Conservation (phyloP, 1,284 basidiomycete genomes). For the Sphagnurus paluster region DNA sequence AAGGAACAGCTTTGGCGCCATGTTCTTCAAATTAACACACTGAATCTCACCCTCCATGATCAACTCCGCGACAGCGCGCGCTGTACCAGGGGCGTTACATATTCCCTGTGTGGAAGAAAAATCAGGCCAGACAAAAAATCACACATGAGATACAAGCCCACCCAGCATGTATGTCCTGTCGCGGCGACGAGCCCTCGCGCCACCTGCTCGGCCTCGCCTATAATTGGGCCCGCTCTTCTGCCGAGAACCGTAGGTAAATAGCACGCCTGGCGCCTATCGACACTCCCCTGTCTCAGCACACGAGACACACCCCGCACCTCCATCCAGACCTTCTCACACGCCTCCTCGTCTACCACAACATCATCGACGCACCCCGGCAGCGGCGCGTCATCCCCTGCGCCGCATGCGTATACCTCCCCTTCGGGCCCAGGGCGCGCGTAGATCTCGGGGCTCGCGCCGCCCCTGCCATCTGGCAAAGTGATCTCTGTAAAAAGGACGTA, state of each 20-base stretch:
- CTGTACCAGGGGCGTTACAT: slow-evolving; percentile 72
- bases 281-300: slow-evolving; percentile 49
- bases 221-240: slow-evolving; percentile 54
- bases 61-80: slow-evolving; percentile 55
- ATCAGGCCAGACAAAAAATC: neutral
- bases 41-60: slow-evolving; percentile 55
- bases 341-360: slow-evolving; percentile 50
- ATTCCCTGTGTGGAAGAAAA: slow-evolving; percentile 48
- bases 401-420: slow-evolving; percentile 70
- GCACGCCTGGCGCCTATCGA: slow-evolving; percentile 65
- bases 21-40: slow-evolving; percentile 48
- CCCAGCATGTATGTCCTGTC: slow-evolving; percentile 72
- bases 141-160: slow-evolving; percentile 36
- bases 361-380: slow-evolving; percentile 64
- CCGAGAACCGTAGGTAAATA: slow-evolving; percentile 57
- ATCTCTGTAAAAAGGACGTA: slow-evolving; percentile 73
- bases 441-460: slow-evolving; percentile 56
- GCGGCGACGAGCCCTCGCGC: slow-evolving; percentile 60
- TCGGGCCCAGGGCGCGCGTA: slow-evolving; percentile 70
- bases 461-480: slow-evolving; percentile 25
- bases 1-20: slow-evolving; percentile 44
- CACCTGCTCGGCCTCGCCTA: slow-evolving; percentile 51
- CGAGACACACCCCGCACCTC: slow-evolving; percentile 60
- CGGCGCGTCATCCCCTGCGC: slow-evolving; percentile 59
- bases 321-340: slow-evolving; percentile 54